These are phyloP conservation scores for Pichia thaimueangensis DNA, from an alignment of 805 yeast species.

Conservation along the genomic window DNA sequence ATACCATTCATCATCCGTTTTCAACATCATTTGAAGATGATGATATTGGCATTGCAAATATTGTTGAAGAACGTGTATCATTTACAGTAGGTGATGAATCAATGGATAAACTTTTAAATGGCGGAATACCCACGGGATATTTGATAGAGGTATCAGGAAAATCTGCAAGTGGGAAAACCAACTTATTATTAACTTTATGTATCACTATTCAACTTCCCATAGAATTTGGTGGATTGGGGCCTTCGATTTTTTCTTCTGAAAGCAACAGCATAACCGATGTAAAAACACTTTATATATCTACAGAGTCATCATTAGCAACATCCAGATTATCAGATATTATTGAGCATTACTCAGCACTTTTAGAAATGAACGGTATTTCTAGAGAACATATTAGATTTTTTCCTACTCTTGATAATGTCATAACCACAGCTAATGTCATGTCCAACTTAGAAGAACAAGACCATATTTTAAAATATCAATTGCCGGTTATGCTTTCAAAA, in stretches of 20 bases:
- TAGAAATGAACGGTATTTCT: constrained; percentile 31
- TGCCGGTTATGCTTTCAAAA: constrained; percentile 49
- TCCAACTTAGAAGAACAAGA: constrained; percentile 65
- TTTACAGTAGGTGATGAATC: constrained; percentile 49
- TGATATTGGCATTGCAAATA: not conserved
- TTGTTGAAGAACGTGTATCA: not conserved
- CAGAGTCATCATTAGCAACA: constrained; percentile 71
- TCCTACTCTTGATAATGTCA: constrained; percentile 31
- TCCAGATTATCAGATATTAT: constrained; percentile 48
- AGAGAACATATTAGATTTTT: constrained; percentile 3
- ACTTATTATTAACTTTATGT: constrained; percentile 62
- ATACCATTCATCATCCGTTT: not conserved
- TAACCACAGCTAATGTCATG: constrained; percentile 25
- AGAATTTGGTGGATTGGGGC: constrained; percentile 41
- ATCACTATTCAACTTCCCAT: constrained; percentile 48
- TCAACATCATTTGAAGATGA: not conserved
- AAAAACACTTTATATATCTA: constrained; percentile 64
- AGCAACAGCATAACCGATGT: constrained; percentile 12
- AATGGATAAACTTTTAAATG: constrained; percentile 42
- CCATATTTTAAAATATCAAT: constrained; percentile 60
- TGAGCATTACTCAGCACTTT: constrained; percentile 21
- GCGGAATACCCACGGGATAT: constrained; percentile 48
- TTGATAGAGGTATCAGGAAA: constrained; percentile 79
- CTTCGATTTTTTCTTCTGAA: constrained; percentile 19
- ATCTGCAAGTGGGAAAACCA: constrained; percentile 84